Base-by-base conservation (phyloP, 2,329 filamentous ascomycete species). In the Tricladium varicosporioides region DNA sequence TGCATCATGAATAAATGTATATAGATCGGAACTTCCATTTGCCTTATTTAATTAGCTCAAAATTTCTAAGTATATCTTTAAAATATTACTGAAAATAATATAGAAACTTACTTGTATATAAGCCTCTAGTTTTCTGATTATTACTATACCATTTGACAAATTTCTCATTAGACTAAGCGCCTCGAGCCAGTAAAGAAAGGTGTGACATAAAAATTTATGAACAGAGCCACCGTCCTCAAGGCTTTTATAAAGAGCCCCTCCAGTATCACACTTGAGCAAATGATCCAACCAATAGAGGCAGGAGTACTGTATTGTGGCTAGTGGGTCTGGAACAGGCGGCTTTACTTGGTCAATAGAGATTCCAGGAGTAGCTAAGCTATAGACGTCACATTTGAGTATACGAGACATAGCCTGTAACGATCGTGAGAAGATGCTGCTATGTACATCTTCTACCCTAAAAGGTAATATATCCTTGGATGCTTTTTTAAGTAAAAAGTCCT, bases 1-100 rank as follows among this genome's bases (percentile, higher is more conserved):
- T 44, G 60, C 54, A 59, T 63, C 59, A 63, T 71, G 55, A 59
- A 64, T 45, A 61, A 63, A 70, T 53, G 44, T 48, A 44, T 60
- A 43, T 43, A 63, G 45, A 46, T 56, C 51, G 9, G 54, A 51
- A 19, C 55, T 60, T 55, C 51, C 19, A 54, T 51, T 52, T 45
- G 18, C 18, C 58, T 59, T 43, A 15, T 2, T 51, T 22, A 10
- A 22, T 51, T 19, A 51, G 32, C 15, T 47, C 19, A 18, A 22
- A 13, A 36, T 47, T 31, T 31, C 42, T n/a, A 45, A 18, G 8
- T n/a, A 45, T 45, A 45, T n/a, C 42, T n/a, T 18, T 9, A 45
- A 45, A 22, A 22, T 18, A 48, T 18, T 18, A 27, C 27, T 31
- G 19, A 48, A 48, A 48, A 48, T n/a, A 48, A 36, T 13, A 13